Conservation (phyloP, 306 rosid genomes). For the Vachellia pachyceras region DNA sequence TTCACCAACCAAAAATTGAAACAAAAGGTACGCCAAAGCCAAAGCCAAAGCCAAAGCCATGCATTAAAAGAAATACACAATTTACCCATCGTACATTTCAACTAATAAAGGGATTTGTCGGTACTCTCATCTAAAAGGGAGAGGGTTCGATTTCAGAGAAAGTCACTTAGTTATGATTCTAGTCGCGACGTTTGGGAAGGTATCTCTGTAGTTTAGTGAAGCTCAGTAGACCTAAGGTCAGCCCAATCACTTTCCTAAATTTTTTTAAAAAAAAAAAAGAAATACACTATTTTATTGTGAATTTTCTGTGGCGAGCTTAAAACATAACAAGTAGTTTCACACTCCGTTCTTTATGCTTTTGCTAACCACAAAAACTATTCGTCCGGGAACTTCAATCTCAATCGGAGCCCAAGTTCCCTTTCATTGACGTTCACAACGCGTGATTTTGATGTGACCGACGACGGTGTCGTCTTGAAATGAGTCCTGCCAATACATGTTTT, state of each 20-base stretch:
- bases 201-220: too few species aligned
- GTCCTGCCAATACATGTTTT: not conserved
- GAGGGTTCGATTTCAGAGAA: too few species aligned
- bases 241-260: too few species aligned
- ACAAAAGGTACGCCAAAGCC: not conserved
- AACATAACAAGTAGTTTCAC: not conserved
- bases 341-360: slow-evolving; percentile 2
- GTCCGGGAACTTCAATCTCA: slow-evolving; percentile 9
- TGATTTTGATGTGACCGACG: slow-evolving; percentile 11
- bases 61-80: not conserved
- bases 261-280: too few species aligned
- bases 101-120: too few species aligned
- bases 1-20: slow-evolving; percentile 18
- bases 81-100: too few species aligned
- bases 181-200: too few species aligned
- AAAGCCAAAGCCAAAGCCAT: not conserved
- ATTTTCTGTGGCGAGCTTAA: not conserved
- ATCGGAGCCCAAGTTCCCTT: not conserved
- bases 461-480: not conserved
- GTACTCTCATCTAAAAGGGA: too few species aligned
- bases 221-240: too few species aligned
- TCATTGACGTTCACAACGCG: not conserved
- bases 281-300: slow-evolving; percentile 1
- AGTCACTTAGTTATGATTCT: too few species aligned
- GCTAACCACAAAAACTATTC: slow-evolving; percentile 3